phyloP scores from a whole-genome alignment of 331 rosid species.

The Malus hybrid region DNA sequence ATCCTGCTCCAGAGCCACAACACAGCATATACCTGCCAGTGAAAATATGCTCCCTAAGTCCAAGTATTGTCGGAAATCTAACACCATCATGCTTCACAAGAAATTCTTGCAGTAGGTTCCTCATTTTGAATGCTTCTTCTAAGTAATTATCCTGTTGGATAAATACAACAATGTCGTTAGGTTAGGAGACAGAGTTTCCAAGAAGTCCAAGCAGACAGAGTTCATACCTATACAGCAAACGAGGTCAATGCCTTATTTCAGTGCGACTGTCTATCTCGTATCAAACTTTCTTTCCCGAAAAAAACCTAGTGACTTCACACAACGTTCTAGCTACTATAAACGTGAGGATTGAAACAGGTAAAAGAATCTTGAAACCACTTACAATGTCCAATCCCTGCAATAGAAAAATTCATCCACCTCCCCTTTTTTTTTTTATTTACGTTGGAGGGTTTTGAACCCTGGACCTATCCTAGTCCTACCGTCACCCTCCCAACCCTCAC shows the following conservation, averaged over 20 bases:
- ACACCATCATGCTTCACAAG: constrained; percentile 52
- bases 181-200: constrained; percentile 3
- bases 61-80: constrained; percentile 82
- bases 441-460: not conserved
- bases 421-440: no score
- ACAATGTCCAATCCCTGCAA: not conserved
- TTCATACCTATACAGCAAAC: not conserved
- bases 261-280: not conserved
- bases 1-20: constrained; percentile 14
- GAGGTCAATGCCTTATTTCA: not conserved
- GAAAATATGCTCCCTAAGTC: constrained; percentile 94
- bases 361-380: constrained; percentile 3
- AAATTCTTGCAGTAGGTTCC: constrained; percentile 90
- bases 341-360: not conserved
- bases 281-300: not conserved
- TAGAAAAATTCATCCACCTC: not conserved
- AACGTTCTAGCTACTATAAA: not conserved
- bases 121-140: constrained; percentile 99
- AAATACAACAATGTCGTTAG: constrained; percentile 13
- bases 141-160: constrained; percentile 79
- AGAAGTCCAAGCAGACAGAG: not conserved
- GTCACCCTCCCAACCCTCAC: not conserved
- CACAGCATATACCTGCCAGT: constrained; percentile 72
- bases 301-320: not conserved
- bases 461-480: not conserved